A percentile compares a stretch with the other conserved stretches of the same genome.
Conservation (phyloP, 2,329 filamentous ascomycete genomes). For the Pezicula rhizophila region DNA sequence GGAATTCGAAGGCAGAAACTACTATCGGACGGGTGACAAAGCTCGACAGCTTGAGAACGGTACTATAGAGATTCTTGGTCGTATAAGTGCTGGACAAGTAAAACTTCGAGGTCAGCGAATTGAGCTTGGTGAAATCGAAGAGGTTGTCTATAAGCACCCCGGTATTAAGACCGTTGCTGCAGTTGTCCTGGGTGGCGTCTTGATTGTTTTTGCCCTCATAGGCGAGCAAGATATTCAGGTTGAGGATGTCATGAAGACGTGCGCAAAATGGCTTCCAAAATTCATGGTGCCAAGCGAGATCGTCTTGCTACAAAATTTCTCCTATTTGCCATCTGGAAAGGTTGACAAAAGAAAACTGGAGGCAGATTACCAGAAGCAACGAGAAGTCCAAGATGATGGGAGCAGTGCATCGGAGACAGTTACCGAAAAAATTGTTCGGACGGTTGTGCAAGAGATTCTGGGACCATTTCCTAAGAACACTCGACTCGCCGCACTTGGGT, state of each 20-base stretch:
- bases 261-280: constrained; percentile 68
- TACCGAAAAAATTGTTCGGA: constrained; percentile 11
- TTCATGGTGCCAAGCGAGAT: constrained; percentile 82
- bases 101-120: constrained; percentile 81
- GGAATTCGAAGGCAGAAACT: constrained; percentile 51
- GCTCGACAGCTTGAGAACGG: constrained; percentile 63
- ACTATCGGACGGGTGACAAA: constrained; percentile 85
- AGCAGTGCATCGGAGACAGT: constrained; percentile 21
- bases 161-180: constrained; percentile 62
- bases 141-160: constrained; percentile 54
- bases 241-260: constrained; percentile 48
- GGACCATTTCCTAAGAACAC: constrained; percentile 24
- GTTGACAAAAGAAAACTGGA: constrained; percentile 64
- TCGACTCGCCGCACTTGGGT: constrained; percentile 46
- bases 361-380: constrained; percentile 40
- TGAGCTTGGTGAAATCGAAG: constrained; percentile 73
- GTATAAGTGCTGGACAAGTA: constrained; percentile 74
- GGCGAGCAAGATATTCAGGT: constrained; percentile 27
- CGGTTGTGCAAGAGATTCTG: constrained; percentile 18
- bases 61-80: constrained; percentile 74
- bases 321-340: constrained; percentile 77
- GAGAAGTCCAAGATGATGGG: constrained; percentile 6
- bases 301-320: constrained; percentile 57
- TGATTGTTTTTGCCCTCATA: constrained; percentile 64
- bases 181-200: constrained; percentile 56